Evolutionary conservation across 257 asterid species (phyloP), one percentile per base, ranked within the genome.

Genomic region (Sherardia arvensis): DNA sequence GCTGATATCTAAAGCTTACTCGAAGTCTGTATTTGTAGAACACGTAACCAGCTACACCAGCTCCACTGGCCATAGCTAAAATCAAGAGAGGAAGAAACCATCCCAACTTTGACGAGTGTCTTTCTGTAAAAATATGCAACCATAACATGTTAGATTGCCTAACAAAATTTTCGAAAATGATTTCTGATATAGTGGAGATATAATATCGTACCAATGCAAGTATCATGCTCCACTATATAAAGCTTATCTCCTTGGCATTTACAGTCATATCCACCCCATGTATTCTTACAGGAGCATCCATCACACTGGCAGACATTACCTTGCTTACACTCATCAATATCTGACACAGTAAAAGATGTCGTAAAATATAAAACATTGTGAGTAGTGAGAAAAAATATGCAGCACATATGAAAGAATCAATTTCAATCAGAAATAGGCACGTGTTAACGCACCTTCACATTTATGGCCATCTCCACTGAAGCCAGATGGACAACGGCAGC

Each of bases 11-110:
- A 28, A 29, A 60, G 57, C 88, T 53, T 78, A 73, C 98, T 88
- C 96, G 78, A 49, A 91, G 87, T 70, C 98, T 83, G 77, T 91
- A 91, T 82, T 85, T 91, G 83, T 91, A 91, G 87, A 91, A 88
- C 25, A 86, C 66, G 75, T 86, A 91, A 32, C 95, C 95, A 66
- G 92, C 88, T 11, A 77, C 29, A 34, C 79, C 85, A 28, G 79
- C 80, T 43, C 86, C 80, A 65, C 76, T 58, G 43, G 73, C 90
- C 29, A 79, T 78, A 21, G 81, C 92, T 57, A 88, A 71, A 75
- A 91, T 76, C 66, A 80, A 48, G 40, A 83, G 45, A 2, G 77
- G 56, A 28, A 91, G 82, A 34, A 80, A 27, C 72, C 84, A 79
- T 66, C 94, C 88, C 0, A 79, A 22, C 62, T 73, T 88, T 28